phyloP scores from a whole-genome alignment of 768 basidiomycete genomes.

The Amanita brunnescens region DNA sequence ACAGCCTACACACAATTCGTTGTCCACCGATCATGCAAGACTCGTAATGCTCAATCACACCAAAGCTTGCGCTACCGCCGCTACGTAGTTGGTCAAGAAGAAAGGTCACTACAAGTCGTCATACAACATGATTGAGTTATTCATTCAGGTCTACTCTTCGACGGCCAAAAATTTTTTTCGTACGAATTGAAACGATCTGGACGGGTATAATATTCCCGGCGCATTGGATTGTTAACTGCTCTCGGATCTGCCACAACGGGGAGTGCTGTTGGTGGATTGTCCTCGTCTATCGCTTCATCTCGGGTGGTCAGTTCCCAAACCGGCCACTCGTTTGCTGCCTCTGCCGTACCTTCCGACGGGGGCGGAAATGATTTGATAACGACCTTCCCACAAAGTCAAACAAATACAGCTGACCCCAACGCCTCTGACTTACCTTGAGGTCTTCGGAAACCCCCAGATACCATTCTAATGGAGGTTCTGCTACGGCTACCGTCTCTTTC shows the following conservation, averaged over 20 bases:
- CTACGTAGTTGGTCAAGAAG: too few relatives aligned
- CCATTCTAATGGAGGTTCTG: neutral
- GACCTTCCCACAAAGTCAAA: neutral
- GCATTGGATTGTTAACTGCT: neutral
- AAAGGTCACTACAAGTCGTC: too few relatives aligned
- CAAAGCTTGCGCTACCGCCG: too few relatives aligned
- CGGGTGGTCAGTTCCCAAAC: constrained; percentile 4
- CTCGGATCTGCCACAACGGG: neutral
- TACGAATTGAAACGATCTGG: neutral
- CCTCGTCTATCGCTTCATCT: constrained; percentile 2
- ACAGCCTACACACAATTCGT: too few relatives aligned
- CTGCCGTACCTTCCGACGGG: neutral
- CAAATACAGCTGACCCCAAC: neutral
- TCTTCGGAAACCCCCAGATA: constrained; percentile 4
- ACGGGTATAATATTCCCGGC: neutral
- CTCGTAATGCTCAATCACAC: too few relatives aligned
- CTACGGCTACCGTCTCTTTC: neutral
- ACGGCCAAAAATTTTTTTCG: neutral
- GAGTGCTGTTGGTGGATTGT: neutral
- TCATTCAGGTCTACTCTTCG: neutral
- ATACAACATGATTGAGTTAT: too few relatives aligned
- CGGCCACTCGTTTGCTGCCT: neutral
- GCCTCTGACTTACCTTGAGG: neutral
- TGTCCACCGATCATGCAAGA: too few relatives aligned
- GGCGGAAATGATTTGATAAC: constrained; percentile 4